Evolutionary conservation across 768 basidiomycete species (phyloP).

Genomic region (Paxillus rubicundulus): DNA sequence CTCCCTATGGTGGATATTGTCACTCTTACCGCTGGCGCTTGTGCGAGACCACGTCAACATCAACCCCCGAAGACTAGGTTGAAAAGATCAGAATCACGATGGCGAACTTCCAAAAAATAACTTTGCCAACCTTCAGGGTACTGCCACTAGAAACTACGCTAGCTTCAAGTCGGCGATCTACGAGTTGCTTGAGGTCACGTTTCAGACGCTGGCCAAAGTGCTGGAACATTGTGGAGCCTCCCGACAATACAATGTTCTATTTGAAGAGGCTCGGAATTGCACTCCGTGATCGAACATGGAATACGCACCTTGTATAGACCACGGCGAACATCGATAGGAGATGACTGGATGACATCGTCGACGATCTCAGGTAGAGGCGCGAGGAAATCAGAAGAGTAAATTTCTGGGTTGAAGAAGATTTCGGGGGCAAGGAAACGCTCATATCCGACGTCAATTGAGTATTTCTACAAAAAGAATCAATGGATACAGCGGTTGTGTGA

Average conservation of each 20-base stretch:
- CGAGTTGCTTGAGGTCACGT: slow-evolving; percentile 90
- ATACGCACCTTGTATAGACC: slow-evolving; percentile 85
- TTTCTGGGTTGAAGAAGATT: slow-evolving; percentile 99
- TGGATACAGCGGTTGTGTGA: neutral
- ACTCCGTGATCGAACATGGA: too few relatives aligned
- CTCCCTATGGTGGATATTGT: neutral
- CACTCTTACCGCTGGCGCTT: slow-evolving; percentile 81
- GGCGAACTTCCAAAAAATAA: neutral
- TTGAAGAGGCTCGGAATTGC: neutral
- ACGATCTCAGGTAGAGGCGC: slow-evolving; percentile 96
- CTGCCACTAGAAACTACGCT: slow-evolving; percentile 74
- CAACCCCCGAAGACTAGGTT: slow-evolving; percentile 86
- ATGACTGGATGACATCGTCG: slow-evolving; percentile 91
- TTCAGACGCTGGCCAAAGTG: slow-evolving; percentile 97
- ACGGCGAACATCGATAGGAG: slow-evolving; percentile 95
- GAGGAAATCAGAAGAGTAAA: slow-evolving; percentile 95
- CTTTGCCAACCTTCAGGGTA: slow-evolving; percentile 58
- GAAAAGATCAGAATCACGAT: slow-evolving; percentile 3
- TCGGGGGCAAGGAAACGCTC: slow-evolving; percentile 99
- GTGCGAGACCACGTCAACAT: slow-evolving; percentile 98
- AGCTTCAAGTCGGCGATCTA: slow-evolving; percentile 84
- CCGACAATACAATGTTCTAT: slow-evolving; percentile 95
- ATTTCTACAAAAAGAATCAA: slow-evolving; percentile 59
- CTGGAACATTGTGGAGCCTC: slow-evolving; percentile 99
- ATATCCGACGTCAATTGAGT: slow-evolving; percentile 91